Base-by-base conservation (phyloP, 2,329 filamentous ascomycete genomes). In the Penicillium sp. region DNA sequence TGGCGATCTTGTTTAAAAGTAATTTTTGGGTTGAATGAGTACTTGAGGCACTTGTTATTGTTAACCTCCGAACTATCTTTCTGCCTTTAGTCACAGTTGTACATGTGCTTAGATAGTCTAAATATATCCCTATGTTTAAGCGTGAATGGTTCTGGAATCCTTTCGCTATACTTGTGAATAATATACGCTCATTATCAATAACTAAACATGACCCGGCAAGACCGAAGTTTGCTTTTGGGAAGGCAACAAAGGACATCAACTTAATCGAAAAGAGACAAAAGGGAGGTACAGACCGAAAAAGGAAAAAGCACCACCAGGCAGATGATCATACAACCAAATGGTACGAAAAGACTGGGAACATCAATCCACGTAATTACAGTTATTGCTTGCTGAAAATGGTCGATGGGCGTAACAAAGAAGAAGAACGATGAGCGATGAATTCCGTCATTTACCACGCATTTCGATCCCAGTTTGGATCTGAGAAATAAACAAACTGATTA, bases 391-490 rank as follows among this genome's bases (percentile, higher is more conserved):
- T 53, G 20, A 42, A 35, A 53, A 53, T 46, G 40, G 26, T 46
- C 18, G 40, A 53, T 26, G 24, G 33, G 28, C 16, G 9, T 42
- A 21, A 21, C 12, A 20, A 11, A 48, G 46, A 30, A 16, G 28
- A 48, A 26, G 20, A 11, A 28, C 28, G 23, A 33, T 11, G 43
- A 46, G 1, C 35, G 20, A 47, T 28, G 16, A 16, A 24, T 20
- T 35, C 14, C 38, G 12, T 5, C 35, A 52, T 43, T 63, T 71
- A 94, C 90, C 90, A 94, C 45, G 89, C 88, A 76, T 92, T 92
- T 60, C 89, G 85, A 77, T 96, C 91, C 91, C 91, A 96, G 77
- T 78, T 80, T 49, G 77, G 77, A 69, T 80, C 77, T 79, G 60
- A 5, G 52, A 47, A 46, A 35, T 35, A 9, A 35, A 35, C 16